These are phyloP conservation scores for Phellinidium pouzarii DNA, from an alignment of 1,284 basidiomycete genomes.

Conservation along the genomic window DNA sequence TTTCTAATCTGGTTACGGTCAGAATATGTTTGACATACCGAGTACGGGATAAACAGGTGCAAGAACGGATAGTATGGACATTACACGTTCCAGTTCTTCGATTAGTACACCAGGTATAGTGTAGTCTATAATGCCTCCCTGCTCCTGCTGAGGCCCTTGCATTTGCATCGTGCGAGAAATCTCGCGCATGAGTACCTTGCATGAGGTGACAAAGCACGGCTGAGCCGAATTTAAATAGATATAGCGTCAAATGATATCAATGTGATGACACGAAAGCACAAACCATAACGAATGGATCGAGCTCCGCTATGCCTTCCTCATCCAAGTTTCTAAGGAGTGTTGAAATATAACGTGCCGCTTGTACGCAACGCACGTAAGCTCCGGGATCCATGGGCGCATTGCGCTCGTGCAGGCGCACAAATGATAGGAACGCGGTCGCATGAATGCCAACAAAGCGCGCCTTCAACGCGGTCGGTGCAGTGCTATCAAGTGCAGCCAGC, in stretches of 20 bases:
- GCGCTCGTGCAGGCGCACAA: slow-evolving; percentile 13
- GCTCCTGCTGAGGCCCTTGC: not conserved
- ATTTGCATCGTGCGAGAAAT: slow-evolving; percentile 3
- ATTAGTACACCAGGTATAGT: slow-evolving; percentile 2
- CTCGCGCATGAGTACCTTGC: slow-evolving; percentile 16
- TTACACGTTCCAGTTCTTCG: slow-evolving; percentile 5
- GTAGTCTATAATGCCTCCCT: not conserved
- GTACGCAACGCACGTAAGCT: slow-evolving; percentile 14
- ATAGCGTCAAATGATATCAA: not conserved
- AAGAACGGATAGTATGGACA: slow-evolving; percentile 7
- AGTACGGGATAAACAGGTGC: slow-evolving; percentile 9
- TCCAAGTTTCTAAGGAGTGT: slow-evolving; percentile 7
- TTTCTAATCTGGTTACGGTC: not conserved
- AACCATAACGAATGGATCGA: slow-evolving; percentile 11
- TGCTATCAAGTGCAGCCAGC: slow-evolving; percentile 9
- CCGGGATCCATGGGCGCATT: slow-evolving; percentile 8
- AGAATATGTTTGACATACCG: not conserved
- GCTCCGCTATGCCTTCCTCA: slow-evolving; percentile 3
- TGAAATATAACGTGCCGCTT: slow-evolving; percentile 17
- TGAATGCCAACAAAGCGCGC: slow-evolving; percentile 9
- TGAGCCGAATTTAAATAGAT: not conserved
- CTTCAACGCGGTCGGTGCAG: not conserved
- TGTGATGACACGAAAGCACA: not conserved
- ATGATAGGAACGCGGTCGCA: slow-evolving; percentile 11
- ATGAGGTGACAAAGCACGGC: slow-evolving; percentile 12